A percentile compares a stretch with the other conserved stretches of the same genome.
Conservation (phyloP, 345 rosid species). For the Firmiana major region DNA sequence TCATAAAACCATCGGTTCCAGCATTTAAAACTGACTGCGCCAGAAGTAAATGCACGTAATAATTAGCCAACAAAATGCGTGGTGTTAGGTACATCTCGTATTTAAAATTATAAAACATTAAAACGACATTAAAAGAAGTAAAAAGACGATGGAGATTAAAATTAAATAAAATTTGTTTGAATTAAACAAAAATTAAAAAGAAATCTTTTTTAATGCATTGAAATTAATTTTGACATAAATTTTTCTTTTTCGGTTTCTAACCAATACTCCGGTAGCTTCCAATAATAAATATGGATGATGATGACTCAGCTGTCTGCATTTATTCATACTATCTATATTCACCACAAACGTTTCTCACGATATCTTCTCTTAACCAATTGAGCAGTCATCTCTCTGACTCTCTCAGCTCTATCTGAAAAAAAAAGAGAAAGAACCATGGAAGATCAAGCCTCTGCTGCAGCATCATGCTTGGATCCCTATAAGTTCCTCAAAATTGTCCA, state of each 20-base stretch:
- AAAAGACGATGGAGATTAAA: too few species aligned
- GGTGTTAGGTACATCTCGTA: too few species aligned
- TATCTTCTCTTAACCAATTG: neutral
- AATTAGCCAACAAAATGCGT: neutral
- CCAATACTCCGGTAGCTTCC: too few species aligned
- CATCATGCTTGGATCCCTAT: slow-evolving; percentile 42
- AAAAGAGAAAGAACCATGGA: neutral
- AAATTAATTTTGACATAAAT: too few species aligned
- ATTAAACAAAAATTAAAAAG: too few species aligned
- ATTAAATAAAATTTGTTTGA: too few species aligned
- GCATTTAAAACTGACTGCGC: neutral
- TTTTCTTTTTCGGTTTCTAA: too few species aligned
- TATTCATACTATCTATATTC: neutral
- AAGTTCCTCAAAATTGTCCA: slow-evolving; percentile 46
- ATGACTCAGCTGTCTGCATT: neutral
- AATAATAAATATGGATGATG: too few species aligned
- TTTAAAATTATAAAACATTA: too few species aligned
- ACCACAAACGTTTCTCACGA: neutral
- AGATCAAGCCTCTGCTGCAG: neutral
- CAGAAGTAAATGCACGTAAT: neutral
- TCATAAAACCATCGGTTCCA: too few species aligned
- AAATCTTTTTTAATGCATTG: too few species aligned
- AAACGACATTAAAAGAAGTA: too few species aligned
- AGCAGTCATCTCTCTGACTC: neutral
- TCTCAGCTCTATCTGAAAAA: neutral